A percentile compares a stretch with the other conserved stretches of the same genome.
phyloP scores from a whole-genome alignment of 2,329 filamentous ascomycete species.

The Ophiognomonia clavigignenti-juglandacearum region DNA sequence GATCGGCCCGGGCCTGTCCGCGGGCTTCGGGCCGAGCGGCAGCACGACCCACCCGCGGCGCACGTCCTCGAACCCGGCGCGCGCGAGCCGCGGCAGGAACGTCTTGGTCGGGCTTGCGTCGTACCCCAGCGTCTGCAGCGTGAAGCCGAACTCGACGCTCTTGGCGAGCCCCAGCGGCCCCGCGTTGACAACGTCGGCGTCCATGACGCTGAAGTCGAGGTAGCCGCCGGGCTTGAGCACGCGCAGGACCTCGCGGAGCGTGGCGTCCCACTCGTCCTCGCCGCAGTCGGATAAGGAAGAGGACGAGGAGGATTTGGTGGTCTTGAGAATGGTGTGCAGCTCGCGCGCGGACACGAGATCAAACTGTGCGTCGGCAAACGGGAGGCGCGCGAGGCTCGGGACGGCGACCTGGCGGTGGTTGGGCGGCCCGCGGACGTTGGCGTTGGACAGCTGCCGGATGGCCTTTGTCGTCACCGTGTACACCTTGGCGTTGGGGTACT shows the following conservation, averaged over 20 bases:
- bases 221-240: conserved; percentile 91
- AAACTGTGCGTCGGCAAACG: conserved; percentile 82
- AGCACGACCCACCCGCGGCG: conserved; percentile 86
- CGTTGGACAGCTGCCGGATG: conserved; percentile 65
- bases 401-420: conserved; percentile 86
- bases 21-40: conserved; percentile 60
- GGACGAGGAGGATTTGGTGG: too few species aligned
- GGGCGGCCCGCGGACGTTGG: conserved; percentile 72
- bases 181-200: conserved; percentile 83
- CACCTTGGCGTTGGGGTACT: conserved; percentile 79
- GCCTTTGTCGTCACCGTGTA: conserved; percentile 81
- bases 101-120: conserved; percentile 78
- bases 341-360: conserved; percentile 88
- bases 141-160: conserved; percentile 87
- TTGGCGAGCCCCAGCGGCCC: conserved; percentile 76
- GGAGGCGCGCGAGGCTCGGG: conserved; percentile 70
- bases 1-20: conserved; percentile 30
- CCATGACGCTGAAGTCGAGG: conserved; percentile 84
- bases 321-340: conserved; percentile 79
- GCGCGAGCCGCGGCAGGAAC: conserved; percentile 70
- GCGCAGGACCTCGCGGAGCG: conserved; percentile 80
- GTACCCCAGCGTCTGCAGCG: conserved; percentile 83
- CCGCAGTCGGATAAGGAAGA: too few species aligned
- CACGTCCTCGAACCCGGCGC: conserved; percentile 72
- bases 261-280: conserved; percentile 82